Percentiles rank a stretch among this genome's conserved stretches.
Evolutionary conservation across 768 basidiomycete species (phyloP).

Genomic region (Amylocystis lapponica): DNA sequence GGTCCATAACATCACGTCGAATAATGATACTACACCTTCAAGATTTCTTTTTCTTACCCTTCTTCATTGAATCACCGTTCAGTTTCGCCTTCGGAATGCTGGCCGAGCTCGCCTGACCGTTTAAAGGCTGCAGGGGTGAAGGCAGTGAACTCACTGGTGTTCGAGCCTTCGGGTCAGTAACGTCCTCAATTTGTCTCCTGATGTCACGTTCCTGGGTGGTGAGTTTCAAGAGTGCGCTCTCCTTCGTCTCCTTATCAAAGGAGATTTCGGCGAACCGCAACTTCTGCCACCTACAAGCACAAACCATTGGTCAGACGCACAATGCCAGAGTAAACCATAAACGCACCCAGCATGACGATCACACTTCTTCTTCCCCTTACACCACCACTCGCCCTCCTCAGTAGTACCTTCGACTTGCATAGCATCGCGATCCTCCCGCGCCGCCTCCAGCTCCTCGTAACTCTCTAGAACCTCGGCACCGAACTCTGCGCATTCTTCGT

Average conservation of each 20-base stretch:
- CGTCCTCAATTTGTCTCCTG: slow-evolving; percentile 71
- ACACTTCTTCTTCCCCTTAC: slow-evolving; percentile 66
- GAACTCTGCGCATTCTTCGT: slow-evolving; percentile 71
- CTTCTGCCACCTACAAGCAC: slow-evolving; percentile 61
- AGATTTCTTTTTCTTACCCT: slow-evolving; percentile 45
- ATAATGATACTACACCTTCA: slow-evolving; percentile 2
- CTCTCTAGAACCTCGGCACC: slow-evolving; percentile 63
- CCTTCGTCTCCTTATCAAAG: slow-evolving; percentile 73
- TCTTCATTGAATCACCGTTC: slow-evolving; percentile 30
- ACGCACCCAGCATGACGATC: slow-evolving; percentile 73
- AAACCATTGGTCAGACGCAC: slow-evolving; percentile 2
- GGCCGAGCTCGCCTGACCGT: slow-evolving; percentile 21
- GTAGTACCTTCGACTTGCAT: slow-evolving; percentile 30
- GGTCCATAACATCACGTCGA: no score
- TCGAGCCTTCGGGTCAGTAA: slow-evolving; percentile 31
- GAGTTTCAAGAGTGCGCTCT: slow-evolving; percentile 57
- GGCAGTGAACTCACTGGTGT: slow-evolving; percentile 1
- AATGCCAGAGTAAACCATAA: background rate
- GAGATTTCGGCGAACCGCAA: slow-evolving; percentile 66
- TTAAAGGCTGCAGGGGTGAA: slow-evolving; percentile 15
- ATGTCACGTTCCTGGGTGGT: slow-evolving; percentile 75
- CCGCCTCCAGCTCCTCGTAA: slow-evolving; percentile 46
- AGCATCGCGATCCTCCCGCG: slow-evolving; percentile 32
- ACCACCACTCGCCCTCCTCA: slow-evolving; percentile 65
- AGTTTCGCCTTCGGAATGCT: slow-evolving; percentile 36